Evolutionary conservation across 306 rosid genomes (phyloP).

Genomic region (Calophaca sinica): DNA sequence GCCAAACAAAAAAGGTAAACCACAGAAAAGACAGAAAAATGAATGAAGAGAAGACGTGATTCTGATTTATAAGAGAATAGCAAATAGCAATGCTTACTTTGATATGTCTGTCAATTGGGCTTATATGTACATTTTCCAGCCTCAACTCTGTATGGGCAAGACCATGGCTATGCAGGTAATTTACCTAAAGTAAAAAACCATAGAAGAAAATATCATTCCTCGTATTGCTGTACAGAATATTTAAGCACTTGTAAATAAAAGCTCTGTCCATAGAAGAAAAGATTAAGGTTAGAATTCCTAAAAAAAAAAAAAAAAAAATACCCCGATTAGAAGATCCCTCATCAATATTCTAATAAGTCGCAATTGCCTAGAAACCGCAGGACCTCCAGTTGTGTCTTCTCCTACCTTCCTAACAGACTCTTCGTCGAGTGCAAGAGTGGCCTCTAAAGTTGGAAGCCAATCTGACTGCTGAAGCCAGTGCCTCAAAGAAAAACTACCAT

Average conservation of each 20-base stretch:
- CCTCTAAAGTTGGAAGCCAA: slow-evolving; percentile 99
- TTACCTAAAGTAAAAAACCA: slow-evolving; percentile 66
- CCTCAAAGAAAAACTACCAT: slow-evolving; percentile 95
- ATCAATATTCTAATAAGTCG: slow-evolving; percentile 82
- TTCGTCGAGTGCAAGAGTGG: slow-evolving; percentile 95
- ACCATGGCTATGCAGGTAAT: slow-evolving; percentile 98
- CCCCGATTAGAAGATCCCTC: slow-evolving; percentile 99
- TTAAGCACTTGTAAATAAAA: slow-evolving; percentile 19
- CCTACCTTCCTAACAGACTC: slow-evolving; percentile 93
- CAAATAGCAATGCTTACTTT: slow-evolving; percentile 69
- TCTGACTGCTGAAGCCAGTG: slow-evolving; percentile 97
- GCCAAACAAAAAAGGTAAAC: slow-evolving; percentile 38
- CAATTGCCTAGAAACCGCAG: slow-evolving; percentile 85
- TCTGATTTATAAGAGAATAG: slow-evolving; percentile 16
- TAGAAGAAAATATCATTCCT: slow-evolving; percentile 45
- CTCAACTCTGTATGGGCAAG: slow-evolving; percentile 97
- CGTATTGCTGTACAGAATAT: slow-evolving; percentile 15
- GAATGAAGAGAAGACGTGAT: slow-evolving; percentile 29
- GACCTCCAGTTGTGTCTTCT: slow-evolving; percentile 91
- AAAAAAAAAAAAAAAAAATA: no score
- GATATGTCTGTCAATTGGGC: slow-evolving; percentile 96
- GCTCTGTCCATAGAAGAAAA: slow-evolving; percentile 22
- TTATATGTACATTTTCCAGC: slow-evolving; percentile 93
- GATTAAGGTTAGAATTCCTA: not conserved
- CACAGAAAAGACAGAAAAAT: slow-evolving; percentile 36